A percentile compares a stretch with the other conserved stretches of the same genome.
phyloP scores from a whole-genome alignment of 345 rosid genomes.

The Pugionium cornutum region DNA sequence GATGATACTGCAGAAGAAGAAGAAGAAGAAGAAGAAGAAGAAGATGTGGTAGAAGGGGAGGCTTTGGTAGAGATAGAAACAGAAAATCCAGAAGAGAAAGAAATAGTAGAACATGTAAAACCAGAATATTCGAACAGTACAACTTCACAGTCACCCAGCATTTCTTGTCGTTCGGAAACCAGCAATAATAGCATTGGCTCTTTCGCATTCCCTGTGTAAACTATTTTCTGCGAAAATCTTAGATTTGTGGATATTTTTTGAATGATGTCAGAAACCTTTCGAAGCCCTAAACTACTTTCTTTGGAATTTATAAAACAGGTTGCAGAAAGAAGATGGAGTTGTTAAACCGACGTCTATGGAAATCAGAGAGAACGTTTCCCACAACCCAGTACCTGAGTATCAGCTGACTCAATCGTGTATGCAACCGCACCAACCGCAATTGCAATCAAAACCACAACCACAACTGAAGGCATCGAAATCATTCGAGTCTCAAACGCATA shows the following conservation, averaged over 20 bases:
- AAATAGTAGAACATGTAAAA: conserved; percentile 1
- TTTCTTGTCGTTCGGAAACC: conserved; percentile 44
- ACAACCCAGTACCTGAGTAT: conserved; percentile 18
- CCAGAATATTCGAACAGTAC: conserved; percentile 18
- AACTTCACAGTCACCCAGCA: conserved; percentile 31
- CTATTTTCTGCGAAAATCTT: background rate
- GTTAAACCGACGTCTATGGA: conserved; percentile 28
- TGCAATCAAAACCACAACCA: conserved; percentile 16
- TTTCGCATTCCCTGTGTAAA: conserved; percentile 79
- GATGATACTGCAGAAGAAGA: background rate
- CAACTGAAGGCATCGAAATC: conserved; percentile 3
- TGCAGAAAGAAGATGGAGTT: conserved; percentile 38
- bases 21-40: conserved; percentile 1
- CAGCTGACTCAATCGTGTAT: conserved; percentile 30
- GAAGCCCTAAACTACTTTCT: conserved; percentile 14
- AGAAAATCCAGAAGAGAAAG: conserved; percentile 4
- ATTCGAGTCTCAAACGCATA: conserved; percentile 13
- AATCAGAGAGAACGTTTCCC: background rate
- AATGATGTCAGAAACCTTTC: background rate
- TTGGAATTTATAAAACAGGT: conserved; percentile 38
- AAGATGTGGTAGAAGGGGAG: background rate
- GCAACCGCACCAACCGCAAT: conserved; percentile 8
- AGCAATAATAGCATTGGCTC: conserved; percentile 55
- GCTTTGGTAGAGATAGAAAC: conserved; percentile 10
- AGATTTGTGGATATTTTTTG: background rate